phyloP scores from a whole-genome alignment of 805 yeast genomes.

The Saccharomycopsis selenospora region DNA sequence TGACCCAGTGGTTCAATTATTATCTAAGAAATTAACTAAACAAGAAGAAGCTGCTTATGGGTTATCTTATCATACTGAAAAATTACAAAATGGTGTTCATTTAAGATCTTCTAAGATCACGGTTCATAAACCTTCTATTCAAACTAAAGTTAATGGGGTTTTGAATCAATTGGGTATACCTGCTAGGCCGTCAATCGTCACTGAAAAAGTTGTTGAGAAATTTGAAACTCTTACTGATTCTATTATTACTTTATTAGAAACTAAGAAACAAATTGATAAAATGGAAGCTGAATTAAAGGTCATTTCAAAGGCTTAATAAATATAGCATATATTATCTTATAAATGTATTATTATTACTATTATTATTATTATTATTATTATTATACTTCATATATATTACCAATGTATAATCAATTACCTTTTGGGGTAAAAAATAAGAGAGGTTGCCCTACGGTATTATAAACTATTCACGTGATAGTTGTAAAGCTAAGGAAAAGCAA shows the following conservation, averaged over 20 bases:
- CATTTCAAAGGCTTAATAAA: slow-evolving; percentile 24
- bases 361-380: no score
- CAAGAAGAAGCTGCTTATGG: slow-evolving; percentile 86
- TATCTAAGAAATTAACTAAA: slow-evolving; percentile 52
- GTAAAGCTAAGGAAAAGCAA: no score
- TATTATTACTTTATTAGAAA: slow-evolving; percentile 66
- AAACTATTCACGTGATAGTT: no score
- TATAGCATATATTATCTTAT: slow-evolving; percentile 22
- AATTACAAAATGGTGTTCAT: slow-evolving; percentile 70
- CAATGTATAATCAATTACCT: no score
- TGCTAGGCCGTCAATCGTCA: slow-evolving; percentile 79
- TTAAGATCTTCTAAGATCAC: slow-evolving; percentile 75
- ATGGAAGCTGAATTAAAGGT: slow-evolving; percentile 68
- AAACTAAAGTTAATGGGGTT: slow-evolving; percentile 50
- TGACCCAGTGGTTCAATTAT: slow-evolving; percentile 30
- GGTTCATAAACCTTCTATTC: slow-evolving; percentile 70
- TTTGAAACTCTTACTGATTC: slow-evolving; percentile 70
- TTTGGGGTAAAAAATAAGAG: no score
- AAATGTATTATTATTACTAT: no score
- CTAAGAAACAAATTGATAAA: slow-evolving; percentile 82
- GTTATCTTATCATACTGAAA: slow-evolving; percentile 67
- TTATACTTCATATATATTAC: no score
- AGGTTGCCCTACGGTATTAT: no score
- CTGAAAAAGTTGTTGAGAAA: slow-evolving; percentile 65
- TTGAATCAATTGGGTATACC: slow-evolving; percentile 78